phyloP scores from a whole-genome alignment of 1,284 basidiomycete genomes.

The Ustilago cynodontis region DNA sequence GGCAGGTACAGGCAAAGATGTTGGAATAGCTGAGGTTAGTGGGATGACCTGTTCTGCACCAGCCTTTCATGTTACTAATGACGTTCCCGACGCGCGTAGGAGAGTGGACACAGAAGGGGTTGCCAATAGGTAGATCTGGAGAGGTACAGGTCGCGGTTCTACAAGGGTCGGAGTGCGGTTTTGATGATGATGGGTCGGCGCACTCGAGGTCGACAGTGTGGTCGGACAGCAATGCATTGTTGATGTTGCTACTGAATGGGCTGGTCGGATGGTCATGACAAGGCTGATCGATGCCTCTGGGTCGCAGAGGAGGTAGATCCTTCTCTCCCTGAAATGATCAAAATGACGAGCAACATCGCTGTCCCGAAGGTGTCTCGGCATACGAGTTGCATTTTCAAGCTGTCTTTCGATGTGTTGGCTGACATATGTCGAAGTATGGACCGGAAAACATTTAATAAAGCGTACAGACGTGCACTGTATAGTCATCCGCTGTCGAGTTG shows the following conservation, averaged over 20 bases:
- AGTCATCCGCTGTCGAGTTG: conserved; percentile 24
- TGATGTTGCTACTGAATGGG: not conserved
- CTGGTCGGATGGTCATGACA: not conserved
- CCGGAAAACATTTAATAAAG: conserved; percentile 9
- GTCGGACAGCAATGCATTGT: not conserved
- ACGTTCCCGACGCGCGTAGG: conserved; percentile 38
- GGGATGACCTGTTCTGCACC: conserved; percentile 56
- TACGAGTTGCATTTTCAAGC: not conserved
- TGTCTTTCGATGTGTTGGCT: conserved; percentile 2
- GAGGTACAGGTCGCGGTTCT: conserved; percentile 50
- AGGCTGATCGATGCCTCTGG: not conserved
- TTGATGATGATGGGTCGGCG: conserved; percentile 3
- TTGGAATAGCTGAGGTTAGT: conserved; percentile 24
- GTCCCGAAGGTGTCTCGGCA: conserved; percentile 3
- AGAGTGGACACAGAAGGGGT: conserved; percentile 24
- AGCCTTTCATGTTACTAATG: conserved; percentile 44
- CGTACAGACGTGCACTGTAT: not conserved
- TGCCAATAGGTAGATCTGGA: conserved; percentile 53
- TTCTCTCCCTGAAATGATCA: not conserved
- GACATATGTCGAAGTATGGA: not conserved
- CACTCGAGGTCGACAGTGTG: not conserved
- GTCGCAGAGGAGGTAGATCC: too few relatives aligned
- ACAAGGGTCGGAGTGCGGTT: not conserved
- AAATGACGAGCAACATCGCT: not conserved
- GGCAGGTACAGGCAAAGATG: conserved; percentile 53